Conservation (phyloP, 2,329 filamentous ascomycete species). For the Neofusicoccum kwambonambiense region DNA sequence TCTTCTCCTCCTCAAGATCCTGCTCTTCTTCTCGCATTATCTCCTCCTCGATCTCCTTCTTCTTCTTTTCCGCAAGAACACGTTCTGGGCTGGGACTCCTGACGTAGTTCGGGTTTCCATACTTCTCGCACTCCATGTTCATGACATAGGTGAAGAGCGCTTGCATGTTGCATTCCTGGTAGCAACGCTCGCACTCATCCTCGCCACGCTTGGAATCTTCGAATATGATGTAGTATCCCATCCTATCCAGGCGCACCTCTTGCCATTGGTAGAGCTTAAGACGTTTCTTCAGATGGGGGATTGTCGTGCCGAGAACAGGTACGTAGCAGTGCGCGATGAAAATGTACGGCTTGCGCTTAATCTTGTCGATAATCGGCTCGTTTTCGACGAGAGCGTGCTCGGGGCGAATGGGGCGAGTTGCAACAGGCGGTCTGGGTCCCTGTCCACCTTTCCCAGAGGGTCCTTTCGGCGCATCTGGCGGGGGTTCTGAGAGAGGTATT, state of each 20-base stretch:
- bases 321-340: conserved; percentile 87
- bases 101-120: conserved; percentile 64
- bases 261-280: conserved; percentile 80
- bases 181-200: conserved; percentile 78
- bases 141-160: conserved; percentile 90
- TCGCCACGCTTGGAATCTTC: conserved; percentile 73
- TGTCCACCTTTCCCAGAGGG: conserved; percentile 60
- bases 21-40: conserved; percentile 71
- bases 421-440: conserved; percentile 26
- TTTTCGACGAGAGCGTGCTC: conserved; percentile 61
- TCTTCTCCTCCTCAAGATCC: conserved; percentile 87
- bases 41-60: conserved; percentile 64
- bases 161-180: conserved; percentile 72
- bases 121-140: conserved; percentile 80
- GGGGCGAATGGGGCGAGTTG: conserved; percentile 37
- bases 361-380: conserved; percentile 64
- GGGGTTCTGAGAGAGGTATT: conserved; percentile 49
- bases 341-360: conserved; percentile 81
- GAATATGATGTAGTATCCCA: conserved; percentile 92
- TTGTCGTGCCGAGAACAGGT: conserved; percentile 79
- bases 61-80: conserved; percentile 49
- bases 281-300: conserved; percentile 86
- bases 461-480: conserved; percentile 83
- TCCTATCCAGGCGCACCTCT: conserved; percentile 77
- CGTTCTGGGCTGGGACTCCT: conserved; percentile 53